A percentile compares a stretch with the other conserved stretches of the same genome.
Conservation (phyloP, 148 eudicot species). For the Tetragonia tetragonoides region DNA sequence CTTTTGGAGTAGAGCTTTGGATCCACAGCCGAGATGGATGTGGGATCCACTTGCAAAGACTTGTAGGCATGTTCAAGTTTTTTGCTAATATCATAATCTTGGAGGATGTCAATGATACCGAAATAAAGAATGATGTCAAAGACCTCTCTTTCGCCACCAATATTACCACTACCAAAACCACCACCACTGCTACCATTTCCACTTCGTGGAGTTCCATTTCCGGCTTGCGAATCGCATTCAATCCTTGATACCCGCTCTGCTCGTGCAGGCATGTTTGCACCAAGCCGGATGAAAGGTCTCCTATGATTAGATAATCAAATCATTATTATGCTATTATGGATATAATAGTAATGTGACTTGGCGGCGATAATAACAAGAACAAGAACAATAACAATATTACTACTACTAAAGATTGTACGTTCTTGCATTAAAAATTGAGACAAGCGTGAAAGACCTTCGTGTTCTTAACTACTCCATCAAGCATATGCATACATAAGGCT, state of each 20-base stretch:
- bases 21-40: slow-evolving; percentile 47
- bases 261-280: slow-evolving; percentile 55
- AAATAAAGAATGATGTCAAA: slow-evolving; percentile 41
- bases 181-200: slow-evolving; percentile 3
- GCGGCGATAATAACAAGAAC: not conserved
- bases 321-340: not conserved
- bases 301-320: slow-evolving; percentile 16
- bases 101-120: slow-evolving; percentile 51
- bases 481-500: not conserved
- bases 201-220: slow-evolving; percentile 36
- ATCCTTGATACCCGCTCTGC: slow-evolving; percentile 38
- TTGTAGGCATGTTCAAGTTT: slow-evolving; percentile 51
- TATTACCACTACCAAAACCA: too few species aligned
- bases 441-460: not conserved
- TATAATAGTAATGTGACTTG: not conserved
- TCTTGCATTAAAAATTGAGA: not conserved
- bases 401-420: not conserved
- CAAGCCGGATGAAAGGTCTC: slow-evolving; percentile 47
- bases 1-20: slow-evolving; percentile 54
- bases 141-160: slow-evolving; percentile 31
- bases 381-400: not conserved
- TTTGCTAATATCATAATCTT: slow-evolving; percentile 49
- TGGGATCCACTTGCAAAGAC: slow-evolving; percentile 45
- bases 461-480: slow-evolving; percentile 9
- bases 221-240: slow-evolving; percentile 25